Evolutionary conservation across 106 monocot species (phyloP).

Genomic region (Xerophyta viscosa): DNA sequence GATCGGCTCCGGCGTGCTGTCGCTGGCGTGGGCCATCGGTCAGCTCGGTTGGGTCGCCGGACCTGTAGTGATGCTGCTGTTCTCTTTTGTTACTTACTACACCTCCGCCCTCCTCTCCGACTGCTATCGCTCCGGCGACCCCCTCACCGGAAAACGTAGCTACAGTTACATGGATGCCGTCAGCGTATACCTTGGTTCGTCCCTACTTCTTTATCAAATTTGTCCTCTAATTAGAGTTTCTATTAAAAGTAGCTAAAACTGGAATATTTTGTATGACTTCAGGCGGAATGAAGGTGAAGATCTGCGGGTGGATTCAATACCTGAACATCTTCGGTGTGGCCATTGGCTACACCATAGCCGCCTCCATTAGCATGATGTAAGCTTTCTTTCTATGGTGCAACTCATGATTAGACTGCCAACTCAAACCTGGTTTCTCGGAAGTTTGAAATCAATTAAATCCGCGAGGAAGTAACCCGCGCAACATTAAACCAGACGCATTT

Average conservation of each 20-base stretch:
- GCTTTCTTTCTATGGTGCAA: conserved; percentile 2
- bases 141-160: conserved; percentile 53
- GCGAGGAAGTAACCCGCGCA: too few species aligned
- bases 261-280: not conserved
- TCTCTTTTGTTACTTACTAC: conserved; percentile 48
- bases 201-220: not conserved
- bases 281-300: conserved; percentile 53
- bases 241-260: not conserved
- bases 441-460: too few species aligned
- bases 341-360: conserved; percentile 67
- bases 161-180: conserved; percentile 78
- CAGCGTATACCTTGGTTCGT: conserved; percentile 44
- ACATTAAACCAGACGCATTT: too few species aligned
- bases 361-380: conserved; percentile 72
- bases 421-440: too few species aligned
- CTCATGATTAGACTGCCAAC: too few species aligned
- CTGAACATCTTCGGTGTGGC: conserved; percentile 52
- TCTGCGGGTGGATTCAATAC: conserved; percentile 57
- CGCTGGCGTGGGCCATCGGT: conserved; percentile 57
- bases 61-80: conserved; percentile 44
- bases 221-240: not conserved
- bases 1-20: conserved; percentile 61
- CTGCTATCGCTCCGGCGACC: conserved; percentile 61
- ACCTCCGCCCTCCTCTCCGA: conserved; percentile 64
- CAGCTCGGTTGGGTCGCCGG: conserved; percentile 70